Evolutionary conservation across 2,329 filamentous ascomycete genomes (phyloP).

Genomic region (Myotisia sp.): DNA sequence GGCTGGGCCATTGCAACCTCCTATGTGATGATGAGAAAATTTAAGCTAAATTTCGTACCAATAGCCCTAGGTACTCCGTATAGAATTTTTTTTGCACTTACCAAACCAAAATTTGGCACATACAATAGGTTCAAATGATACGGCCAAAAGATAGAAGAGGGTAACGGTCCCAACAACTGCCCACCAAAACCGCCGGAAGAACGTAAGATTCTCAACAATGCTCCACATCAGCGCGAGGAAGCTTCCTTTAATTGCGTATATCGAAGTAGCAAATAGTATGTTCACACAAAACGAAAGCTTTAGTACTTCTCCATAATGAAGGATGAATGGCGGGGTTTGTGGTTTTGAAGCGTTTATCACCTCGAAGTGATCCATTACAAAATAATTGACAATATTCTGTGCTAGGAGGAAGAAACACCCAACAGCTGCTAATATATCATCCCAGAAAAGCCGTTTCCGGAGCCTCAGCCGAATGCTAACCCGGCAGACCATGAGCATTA

Average conservation of each 20-base stretch:
- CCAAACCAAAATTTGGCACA: conserved; percentile 6
- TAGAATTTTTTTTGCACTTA: background rate
- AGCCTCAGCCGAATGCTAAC: conserved; percentile 8
- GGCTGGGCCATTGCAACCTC: background rate
- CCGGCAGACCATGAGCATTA: conserved; percentile 7
- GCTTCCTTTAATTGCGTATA: conserved; percentile 9
- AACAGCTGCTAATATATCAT: conserved; percentile 8
- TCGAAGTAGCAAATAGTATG: conserved; percentile 5
- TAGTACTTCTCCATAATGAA: background rate
- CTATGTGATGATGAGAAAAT: background rate
- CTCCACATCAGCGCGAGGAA: conserved; percentile 9
- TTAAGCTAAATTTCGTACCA: background rate
- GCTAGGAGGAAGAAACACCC: conserved; percentile 6
- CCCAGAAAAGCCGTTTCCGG: conserved; percentile 8
- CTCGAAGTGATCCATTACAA: conserved; percentile 5
- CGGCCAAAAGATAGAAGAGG: conserved; percentile 2
- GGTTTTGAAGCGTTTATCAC: conserved; percentile 7
- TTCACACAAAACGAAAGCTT: conserved; percentile 3
- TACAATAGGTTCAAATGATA: no score
- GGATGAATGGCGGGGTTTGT: background rate
- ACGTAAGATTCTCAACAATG: conserved; percentile 3
- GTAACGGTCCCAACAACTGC: background rate
- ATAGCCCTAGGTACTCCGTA: no score
- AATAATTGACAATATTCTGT: conserved; percentile 5
- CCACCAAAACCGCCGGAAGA: conserved; percentile 6